Percentiles rank a stretch among this genome's conserved stretches.
phyloP scores from a whole-genome alignment of 805 yeast species.

The Saitoella complicata region DNA sequence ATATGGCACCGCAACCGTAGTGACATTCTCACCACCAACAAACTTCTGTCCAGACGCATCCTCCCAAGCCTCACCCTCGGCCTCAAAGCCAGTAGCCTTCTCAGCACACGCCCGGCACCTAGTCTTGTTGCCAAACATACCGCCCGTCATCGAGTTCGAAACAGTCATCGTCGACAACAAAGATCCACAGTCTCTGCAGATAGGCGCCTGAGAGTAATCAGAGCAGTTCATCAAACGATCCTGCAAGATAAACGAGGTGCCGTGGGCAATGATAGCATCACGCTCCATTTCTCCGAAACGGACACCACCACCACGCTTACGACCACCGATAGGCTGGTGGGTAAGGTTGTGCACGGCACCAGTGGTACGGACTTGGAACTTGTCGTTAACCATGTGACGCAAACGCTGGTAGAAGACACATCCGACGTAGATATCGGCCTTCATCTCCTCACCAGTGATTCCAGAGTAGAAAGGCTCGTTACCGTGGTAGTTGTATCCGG shows the following conservation, averaged over 20 bases:
- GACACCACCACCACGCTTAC: slow-evolving; percentile 98
- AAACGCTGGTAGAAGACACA: slow-evolving; percentile 95
- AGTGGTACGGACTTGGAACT: slow-evolving; percentile 97
- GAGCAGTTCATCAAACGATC: slow-evolving; percentile 90
- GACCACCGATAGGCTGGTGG: slow-evolving; percentile 98
- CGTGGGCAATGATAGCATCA: slow-evolving; percentile 97
- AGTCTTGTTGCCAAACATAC: slow-evolving; percentile 30
- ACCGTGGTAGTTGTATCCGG: slow-evolving; percentile 96
- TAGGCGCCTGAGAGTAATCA: slow-evolving; percentile 80
- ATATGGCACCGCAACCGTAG: slow-evolving; percentile 91
- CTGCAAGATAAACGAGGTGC: slow-evolving; percentile 86
- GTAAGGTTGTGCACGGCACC: slow-evolving; percentile 95
- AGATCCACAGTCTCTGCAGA: slow-evolving; percentile 90
- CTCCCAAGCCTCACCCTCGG: slow-evolving; percentile 72
- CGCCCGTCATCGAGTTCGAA: slow-evolving; percentile 15
- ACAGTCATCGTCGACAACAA: slow-evolving; percentile 82
- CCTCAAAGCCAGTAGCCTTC: slow-evolving; percentile 30
- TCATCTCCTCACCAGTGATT: slow-evolving; percentile 91
- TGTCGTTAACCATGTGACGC: slow-evolving; percentile 98
- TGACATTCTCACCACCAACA: slow-evolving; percentile 84
- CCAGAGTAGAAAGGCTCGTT: slow-evolving; percentile 99
- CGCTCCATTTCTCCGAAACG: slow-evolving; percentile 99
- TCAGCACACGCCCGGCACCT: slow-evolving; percentile 87
- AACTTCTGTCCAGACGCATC: slow-evolving; percentile 89
- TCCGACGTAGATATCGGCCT: slow-evolving; percentile 92